These are phyloP conservation scores for Chaetomium strumarium DNA, from an alignment of 2,329 filamentous ascomycete genomes.

Conservation along the genomic window DNA sequence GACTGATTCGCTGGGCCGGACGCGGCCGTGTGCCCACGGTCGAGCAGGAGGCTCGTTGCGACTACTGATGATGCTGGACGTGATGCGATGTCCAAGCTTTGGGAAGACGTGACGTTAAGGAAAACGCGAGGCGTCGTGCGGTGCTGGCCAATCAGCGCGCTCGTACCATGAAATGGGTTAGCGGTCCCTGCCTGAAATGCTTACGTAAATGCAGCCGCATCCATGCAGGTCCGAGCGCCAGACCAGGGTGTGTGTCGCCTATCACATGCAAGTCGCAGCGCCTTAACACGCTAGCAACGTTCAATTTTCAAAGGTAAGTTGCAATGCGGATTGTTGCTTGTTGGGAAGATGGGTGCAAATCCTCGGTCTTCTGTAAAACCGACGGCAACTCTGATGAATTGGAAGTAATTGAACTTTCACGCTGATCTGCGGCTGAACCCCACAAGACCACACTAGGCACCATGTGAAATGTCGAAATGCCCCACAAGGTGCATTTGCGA, in stretches of 20 bases:
- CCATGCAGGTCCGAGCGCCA: slow-evolving; percentile 6
- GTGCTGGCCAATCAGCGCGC: slow-evolving; percentile 17
- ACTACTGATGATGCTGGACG: slow-evolving; percentile 19
- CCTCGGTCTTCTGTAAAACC: too few relatives aligned
- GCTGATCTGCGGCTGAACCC: background rate
- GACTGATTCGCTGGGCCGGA: slow-evolving; percentile 2
- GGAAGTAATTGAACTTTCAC: background rate
- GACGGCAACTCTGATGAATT: too few relatives aligned
- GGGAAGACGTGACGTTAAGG: slow-evolving; percentile 26
- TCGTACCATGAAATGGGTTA: slow-evolving; percentile 3
- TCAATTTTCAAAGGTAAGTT: background rate
- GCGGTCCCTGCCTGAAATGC: slow-evolving; percentile 3
- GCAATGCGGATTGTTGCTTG: too few relatives aligned
- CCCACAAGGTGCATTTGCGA: background rate
- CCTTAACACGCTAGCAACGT: too few relatives aligned
- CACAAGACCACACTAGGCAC: background rate
- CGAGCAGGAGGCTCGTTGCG: slow-evolving; percentile 12
- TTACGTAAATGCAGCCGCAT: slow-evolving; percentile 20
- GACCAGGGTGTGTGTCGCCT: background rate
- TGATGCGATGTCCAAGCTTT: slow-evolving; percentile 9
- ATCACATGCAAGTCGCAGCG: background rate
- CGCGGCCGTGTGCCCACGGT: slow-evolving; percentile 14
- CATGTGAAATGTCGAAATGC: background rate
- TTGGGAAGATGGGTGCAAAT: too few relatives aligned
- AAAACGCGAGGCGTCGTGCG: slow-evolving; percentile 24